phyloP scores from a whole-genome alignment of 75 land plant genomes.

The Cupressus sempervirens region DNA sequence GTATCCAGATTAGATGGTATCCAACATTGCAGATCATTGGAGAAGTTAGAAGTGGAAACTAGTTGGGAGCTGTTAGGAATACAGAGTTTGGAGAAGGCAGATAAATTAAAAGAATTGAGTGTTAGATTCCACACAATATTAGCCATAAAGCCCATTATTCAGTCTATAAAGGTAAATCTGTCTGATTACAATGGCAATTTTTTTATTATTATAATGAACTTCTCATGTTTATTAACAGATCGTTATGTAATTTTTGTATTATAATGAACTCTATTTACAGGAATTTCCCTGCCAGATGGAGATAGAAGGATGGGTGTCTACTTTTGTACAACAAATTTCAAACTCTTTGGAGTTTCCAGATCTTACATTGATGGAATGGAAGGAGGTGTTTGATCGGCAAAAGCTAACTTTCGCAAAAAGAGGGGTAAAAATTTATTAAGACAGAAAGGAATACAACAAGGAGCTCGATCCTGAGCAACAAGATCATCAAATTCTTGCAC shows the following conservation, averaged over 20 bases:
- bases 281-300: not conserved
- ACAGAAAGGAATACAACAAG: no score
- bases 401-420: no score
- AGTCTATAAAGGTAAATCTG: not conserved
- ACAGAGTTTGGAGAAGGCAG: no score
- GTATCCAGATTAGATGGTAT: not conserved
- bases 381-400: not conserved
- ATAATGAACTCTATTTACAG: not conserved
- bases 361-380: not conserved
- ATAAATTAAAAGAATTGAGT: not conserved
- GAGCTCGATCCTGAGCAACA: no score
- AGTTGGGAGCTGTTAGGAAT: no score
- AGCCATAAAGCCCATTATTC: not conserved
- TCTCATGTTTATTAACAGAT: not conserved
- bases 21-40: not conserved
- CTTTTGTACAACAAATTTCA: not conserved
- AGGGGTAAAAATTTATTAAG: no score
- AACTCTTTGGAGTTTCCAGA: not conserved
- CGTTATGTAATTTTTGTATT: no score
- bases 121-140: not conserved
- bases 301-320: not conserved
- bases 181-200: not conserved
- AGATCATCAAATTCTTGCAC: no score
- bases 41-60: not conserved
- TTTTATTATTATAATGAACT: not conserved